A percentile compares a stretch with the other conserved stretches of the same genome.
Conservation (phyloP, 192 early-diverging fungal species). For the Coemansia sp. region DNA sequence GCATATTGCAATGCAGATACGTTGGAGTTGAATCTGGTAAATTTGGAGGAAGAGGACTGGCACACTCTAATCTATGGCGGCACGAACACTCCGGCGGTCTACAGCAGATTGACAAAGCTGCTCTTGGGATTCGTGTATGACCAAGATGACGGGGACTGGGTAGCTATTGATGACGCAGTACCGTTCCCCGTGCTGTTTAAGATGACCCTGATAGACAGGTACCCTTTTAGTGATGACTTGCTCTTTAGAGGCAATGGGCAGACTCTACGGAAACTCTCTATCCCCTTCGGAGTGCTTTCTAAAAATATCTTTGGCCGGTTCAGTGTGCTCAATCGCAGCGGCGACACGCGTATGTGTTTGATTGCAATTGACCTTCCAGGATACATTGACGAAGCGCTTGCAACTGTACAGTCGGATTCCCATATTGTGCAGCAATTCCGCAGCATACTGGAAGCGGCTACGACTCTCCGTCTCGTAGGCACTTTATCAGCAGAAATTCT, state of each 20-base stretch:
- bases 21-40: not conserved
- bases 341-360: not conserved
- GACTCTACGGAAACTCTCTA: not conserved
- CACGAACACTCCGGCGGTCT: not conserved
- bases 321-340: not conserved
- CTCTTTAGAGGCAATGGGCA: not conserved
- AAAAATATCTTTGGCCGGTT: not conserved
- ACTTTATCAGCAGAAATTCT: too few relatives aligned
- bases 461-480: not conserved
- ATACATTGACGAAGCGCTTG: not conserved
- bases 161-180: not conserved
- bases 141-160: not conserved
- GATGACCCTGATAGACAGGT: not conserved
- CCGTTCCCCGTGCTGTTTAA: not conserved
- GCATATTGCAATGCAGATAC: not conserved
- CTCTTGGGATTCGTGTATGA: not conserved
- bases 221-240: conserved; percentile 3
- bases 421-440: not conserved
- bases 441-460: not conserved
- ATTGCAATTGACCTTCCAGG: not conserved
- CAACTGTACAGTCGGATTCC: too few relatives aligned
- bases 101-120: not conserved
- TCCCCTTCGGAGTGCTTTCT: not conserved
- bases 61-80: not conserved
- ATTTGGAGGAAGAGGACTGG: not conserved